phyloP scores from a whole-genome alignment of 1,284 basidiomycete genomes.

The Rhodofomes roseus region DNA sequence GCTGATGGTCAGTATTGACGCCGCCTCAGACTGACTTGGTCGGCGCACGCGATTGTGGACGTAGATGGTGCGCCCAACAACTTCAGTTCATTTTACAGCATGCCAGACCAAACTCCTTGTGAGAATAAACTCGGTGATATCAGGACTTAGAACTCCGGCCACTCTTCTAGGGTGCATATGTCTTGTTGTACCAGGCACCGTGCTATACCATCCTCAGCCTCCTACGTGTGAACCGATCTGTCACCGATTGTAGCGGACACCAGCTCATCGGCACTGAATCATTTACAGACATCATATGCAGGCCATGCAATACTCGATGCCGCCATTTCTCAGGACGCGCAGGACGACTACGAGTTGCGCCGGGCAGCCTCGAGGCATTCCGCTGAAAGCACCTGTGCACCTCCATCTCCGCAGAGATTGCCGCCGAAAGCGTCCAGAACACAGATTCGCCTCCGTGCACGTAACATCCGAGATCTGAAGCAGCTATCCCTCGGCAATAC shows the following conservation, averaged over 20 bases:
- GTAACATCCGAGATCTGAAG: neutral
- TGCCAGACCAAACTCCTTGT: neutral
- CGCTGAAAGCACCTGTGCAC: neutral
- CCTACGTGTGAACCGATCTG: neutral
- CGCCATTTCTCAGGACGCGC: neutral
- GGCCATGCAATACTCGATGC: neutral
- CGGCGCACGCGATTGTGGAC: neutral
- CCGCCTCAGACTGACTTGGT: neutral
- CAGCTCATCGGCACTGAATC: neutral
- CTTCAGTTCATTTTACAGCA: neutral
- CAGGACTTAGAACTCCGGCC: neutral
- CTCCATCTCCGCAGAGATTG: neutral
- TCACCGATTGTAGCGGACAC: neutral
- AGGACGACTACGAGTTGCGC: neutral
- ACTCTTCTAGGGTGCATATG: neutral
- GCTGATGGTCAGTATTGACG: neutral
- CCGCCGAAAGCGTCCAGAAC: neutral
- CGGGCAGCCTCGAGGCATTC: neutral
- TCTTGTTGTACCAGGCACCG: neutral
- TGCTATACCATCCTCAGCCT: neutral
- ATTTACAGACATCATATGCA: neutral
- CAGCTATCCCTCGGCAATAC: neutral
- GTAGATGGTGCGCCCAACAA: neutral
- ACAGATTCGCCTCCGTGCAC: neutral
- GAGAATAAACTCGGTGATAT: neutral